phyloP scores from a whole-genome alignment of 768 basidiomycete genomes.

The Phallus indusiatus region DNA sequence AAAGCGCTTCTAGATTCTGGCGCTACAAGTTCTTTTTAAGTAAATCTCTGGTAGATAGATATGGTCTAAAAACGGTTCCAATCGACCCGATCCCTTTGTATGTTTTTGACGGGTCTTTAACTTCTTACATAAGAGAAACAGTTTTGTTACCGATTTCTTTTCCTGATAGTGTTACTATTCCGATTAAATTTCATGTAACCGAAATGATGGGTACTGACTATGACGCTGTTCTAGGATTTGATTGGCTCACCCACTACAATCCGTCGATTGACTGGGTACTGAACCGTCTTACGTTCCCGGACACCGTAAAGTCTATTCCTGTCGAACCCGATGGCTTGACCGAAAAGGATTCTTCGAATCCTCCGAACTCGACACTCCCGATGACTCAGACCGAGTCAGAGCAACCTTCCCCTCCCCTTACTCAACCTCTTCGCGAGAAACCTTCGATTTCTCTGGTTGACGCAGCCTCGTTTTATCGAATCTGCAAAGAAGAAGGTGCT shows the following conservation, averaged over 20 bases:
- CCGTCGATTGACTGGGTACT: constrained; percentile 17
- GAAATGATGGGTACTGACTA: neutral
- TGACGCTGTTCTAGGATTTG: constrained; percentile 10
- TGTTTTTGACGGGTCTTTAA: neutral
- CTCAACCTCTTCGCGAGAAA: too few species aligned
- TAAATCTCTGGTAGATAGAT: neutral
- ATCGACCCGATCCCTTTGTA: neutral
- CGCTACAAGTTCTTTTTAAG: neutral
- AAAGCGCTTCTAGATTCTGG: neutral
- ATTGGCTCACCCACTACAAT: constrained; percentile 15
- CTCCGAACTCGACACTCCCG: too few species aligned
- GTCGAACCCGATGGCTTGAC: too few species aligned
- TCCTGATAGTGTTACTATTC: neutral
- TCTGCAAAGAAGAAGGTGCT: too few species aligned
- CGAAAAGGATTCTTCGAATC: too few species aligned
- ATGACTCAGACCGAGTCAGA: too few species aligned
- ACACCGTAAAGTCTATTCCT: neutral
- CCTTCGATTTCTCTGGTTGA: too few species aligned
- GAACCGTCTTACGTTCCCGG: neutral
- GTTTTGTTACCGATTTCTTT: neutral
- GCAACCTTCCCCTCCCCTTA: too few species aligned
- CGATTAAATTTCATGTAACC: neutral
- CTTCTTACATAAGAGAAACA: neutral
- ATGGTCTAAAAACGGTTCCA: neutral
- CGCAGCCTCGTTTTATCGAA: too few species aligned